Evolutionary conservation across 345 rosid species (phyloP), one percentile per base, ranked within the genome.

Genomic region (Eucalyptus microcorys): DNA sequence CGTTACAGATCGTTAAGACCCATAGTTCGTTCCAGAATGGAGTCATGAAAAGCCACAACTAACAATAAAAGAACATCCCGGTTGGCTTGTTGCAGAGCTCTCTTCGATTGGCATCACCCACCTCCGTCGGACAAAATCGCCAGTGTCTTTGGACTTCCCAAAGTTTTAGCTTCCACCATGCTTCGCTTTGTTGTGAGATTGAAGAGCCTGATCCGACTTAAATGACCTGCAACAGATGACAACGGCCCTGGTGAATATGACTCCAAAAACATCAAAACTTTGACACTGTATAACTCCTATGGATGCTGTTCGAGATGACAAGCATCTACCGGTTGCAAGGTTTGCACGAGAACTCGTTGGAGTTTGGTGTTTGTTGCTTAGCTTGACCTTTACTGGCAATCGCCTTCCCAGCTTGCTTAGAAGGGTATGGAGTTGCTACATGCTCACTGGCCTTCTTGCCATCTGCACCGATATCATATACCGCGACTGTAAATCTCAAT

Each of bases 141-240:
- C 59, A 87, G 32, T 19, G 48, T 15, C 68, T 10, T 57, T 32
- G 10, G 45, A 49, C 40, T 86, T 50, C 87, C 87, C 42, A 86
- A 34, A 68, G 37, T 43, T 37, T 84, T 59, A 92, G 92, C 85
- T 88, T 83, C 92, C 89, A 85, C 93, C 48, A 92, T 96, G 99
- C 90, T 97, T 97, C 19, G 98, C 99, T 92, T 97, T 94, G 17
- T 95, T 89, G 92, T 97, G 98, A 83, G 98, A 93, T 87, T 95
- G 96, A 89, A 95, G 88, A 34, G 94, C 99, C 66, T 79, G 89
- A 45, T 97, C 98, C 1, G 99, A 93, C 40, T 91, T 93, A 90
- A 97, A 97, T 45, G 94, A 91, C 93, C 95, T 95, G 90, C 81
- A 48, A 26, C 37, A 49, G 16, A 11, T 53, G 85, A 22, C 17